phyloP scores from a whole-genome alignment of 225 moss, liverwort and hornwort genomes.

The Bryoerythrophyllum caledonicum region DNA sequence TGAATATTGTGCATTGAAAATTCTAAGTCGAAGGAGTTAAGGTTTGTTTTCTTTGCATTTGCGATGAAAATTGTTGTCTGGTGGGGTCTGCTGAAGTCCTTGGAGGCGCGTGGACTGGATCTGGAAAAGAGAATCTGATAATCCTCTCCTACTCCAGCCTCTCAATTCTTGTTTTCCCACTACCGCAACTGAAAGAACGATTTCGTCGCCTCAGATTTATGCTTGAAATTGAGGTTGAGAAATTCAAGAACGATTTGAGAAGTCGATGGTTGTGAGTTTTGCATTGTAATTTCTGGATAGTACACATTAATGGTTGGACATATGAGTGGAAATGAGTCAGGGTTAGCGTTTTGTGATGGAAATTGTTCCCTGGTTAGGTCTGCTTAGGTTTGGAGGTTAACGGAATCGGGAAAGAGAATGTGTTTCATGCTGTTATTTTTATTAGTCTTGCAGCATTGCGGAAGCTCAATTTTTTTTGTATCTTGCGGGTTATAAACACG shows the following conservation, averaged over 20 bases:
- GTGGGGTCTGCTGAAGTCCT: too few relatives aligned
- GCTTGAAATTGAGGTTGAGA: background rate
- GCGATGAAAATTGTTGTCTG: too few relatives aligned
- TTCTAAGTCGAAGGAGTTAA: background rate
- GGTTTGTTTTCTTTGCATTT: too few relatives aligned
- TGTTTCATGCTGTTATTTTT: background rate
- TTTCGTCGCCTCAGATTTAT: too few relatives aligned
- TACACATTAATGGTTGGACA: too few relatives aligned
- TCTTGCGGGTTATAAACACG: conserved; percentile 75
- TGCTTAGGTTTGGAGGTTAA: background rate
- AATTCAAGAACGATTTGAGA: background rate
- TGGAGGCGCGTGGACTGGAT: too few relatives aligned
- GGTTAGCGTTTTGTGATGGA: background rate
- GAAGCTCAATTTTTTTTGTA: conserved; percentile 63
- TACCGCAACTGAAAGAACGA: too few relatives aligned
- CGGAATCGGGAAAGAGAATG: background rate
- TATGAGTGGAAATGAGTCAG: background rate
- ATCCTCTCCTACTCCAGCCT: too few relatives aligned
- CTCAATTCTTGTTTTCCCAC: too few relatives aligned
- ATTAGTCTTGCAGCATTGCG: conserved; percentile 51
- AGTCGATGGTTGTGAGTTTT: background rate
- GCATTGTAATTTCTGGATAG: too few relatives aligned
- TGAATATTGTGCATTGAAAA: background rate
- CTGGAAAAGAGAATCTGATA: too few relatives aligned
- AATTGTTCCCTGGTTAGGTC: background rate